Percentiles rank a stretch among this genome's conserved stretches.
phyloP scores from a whole-genome alignment of 108 stramenopile species.

The Cyclostephanos invisitatus region DNA sequence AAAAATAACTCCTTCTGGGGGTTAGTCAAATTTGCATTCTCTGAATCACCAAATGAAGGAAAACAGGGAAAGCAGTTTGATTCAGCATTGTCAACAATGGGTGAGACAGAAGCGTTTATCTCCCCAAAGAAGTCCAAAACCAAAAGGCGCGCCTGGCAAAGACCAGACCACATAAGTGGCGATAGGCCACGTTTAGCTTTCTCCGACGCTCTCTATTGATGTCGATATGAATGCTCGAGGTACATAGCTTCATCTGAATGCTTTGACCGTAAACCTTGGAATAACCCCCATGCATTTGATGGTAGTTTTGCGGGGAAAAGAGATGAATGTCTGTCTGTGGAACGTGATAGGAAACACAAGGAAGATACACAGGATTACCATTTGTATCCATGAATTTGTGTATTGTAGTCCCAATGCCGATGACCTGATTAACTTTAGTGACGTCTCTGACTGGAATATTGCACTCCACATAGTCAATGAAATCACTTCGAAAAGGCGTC shows the following conservation, averaged over 20 bases:
- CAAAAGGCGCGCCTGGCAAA: too few relatives aligned
- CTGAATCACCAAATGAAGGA: neutral
- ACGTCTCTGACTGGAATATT: conserved; percentile 1
- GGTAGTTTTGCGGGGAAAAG: neutral
- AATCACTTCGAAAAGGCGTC: neutral
- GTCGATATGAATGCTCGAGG: neutral
- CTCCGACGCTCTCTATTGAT: neutral
- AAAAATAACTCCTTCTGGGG: conserved; percentile 48
- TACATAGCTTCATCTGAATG: neutral
- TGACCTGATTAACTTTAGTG: neutral
- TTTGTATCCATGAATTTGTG: neutral
- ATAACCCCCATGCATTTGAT: conserved; percentile 7
- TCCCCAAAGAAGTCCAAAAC: too few relatives aligned
- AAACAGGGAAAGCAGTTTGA: neutral
- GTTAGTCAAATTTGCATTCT: conserved; percentile 43
- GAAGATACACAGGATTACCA: neutral
- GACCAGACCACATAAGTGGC: too few relatives aligned
- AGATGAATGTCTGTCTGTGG: neutral
- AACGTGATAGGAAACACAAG: neutral
- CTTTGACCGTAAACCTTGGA: neutral
- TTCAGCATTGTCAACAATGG: too few relatives aligned
- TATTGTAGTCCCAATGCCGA: conserved; percentile 5
- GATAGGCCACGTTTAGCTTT: neutral
- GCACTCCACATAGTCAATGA: too few relatives aligned
- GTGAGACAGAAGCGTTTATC: too few relatives aligned